Evolutionary conservation across 2,329 filamentous ascomycete genomes (phyloP).

Genomic region (Apiospora hydei): DNA sequence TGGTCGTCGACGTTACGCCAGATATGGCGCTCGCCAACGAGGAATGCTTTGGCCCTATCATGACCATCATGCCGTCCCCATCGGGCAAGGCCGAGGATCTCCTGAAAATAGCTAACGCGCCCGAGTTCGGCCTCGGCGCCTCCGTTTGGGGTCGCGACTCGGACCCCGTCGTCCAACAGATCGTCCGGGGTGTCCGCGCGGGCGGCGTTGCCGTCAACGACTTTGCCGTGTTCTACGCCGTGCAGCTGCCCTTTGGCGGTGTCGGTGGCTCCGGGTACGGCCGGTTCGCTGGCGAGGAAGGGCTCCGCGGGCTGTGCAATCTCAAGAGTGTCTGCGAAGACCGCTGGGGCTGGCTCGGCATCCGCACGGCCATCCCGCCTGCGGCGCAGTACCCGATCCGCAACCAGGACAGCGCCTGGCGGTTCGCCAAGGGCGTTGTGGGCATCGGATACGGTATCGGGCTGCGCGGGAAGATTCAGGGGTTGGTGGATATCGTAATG

Average conservation of each 20-base stretch:
- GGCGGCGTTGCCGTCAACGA: slow-evolving; percentile 97
- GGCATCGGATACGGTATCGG: slow-evolving; percentile 64
- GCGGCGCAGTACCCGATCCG: slow-evolving; percentile 83
- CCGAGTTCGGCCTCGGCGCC: slow-evolving; percentile 84
- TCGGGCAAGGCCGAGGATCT: slow-evolving; percentile 68
- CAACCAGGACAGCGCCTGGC: slow-evolving; percentile 69
- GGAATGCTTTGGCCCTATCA: slow-evolving; percentile 93
- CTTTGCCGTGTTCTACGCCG: slow-evolving; percentile 92
- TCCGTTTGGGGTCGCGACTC: slow-evolving; percentile 81
- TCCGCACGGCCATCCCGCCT: slow-evolving; percentile 80
- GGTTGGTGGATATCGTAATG: slow-evolving; percentile 50
- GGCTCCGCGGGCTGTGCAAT: slow-evolving; percentile 84
- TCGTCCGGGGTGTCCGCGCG: slow-evolving; percentile 74
- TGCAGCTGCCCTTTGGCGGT: slow-evolving; percentile 93
- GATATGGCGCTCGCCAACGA: slow-evolving; percentile 87
- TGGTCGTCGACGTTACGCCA: slow-evolving; percentile 87
- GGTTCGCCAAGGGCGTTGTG: slow-evolving; percentile 67
- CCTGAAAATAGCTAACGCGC: slow-evolving; percentile 82
- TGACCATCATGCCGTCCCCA: slow-evolving; percentile 79
- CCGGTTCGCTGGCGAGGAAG: slow-evolving; percentile 90
- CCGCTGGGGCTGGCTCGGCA: slow-evolving; percentile 64
- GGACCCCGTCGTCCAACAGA: slow-evolving; percentile 64
- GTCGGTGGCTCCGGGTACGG: slow-evolving; percentile 91
- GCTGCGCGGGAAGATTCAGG: slow-evolving; percentile 47
- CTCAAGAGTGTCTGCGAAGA: slow-evolving; percentile 87